Evolutionary conservation across 306 rosid genomes (phyloP).

Genomic region (Quillaja saponaria): DNA sequence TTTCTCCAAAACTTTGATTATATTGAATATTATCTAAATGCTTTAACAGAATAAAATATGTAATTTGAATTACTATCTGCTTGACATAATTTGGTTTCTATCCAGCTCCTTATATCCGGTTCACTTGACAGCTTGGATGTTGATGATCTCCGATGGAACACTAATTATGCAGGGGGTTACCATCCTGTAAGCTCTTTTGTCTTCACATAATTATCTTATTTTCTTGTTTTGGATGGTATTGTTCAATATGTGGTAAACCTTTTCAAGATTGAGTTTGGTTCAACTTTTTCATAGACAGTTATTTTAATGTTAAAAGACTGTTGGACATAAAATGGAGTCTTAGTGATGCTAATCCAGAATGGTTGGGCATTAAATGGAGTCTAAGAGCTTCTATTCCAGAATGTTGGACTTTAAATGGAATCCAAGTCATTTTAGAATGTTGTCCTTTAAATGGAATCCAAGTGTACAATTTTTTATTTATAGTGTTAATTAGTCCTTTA

Average conservation of each 20-base stretch:
- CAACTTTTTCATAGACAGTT: too few species aligned
- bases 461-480: too few species aligned
- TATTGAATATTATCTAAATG: constrained; percentile 1
- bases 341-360: too few species aligned
- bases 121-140: constrained; percentile 97
- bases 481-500: too few species aligned
- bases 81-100: constrained; percentile 34
- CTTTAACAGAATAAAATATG: background rate
- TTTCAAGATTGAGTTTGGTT: background rate
- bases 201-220: constrained; percentile 4
- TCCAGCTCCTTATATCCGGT: constrained; percentile 94
- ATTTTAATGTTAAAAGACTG: background rate
- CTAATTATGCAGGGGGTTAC: constrained; percentile 89
- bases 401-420: too few species aligned
- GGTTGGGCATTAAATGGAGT: too few species aligned
- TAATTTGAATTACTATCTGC: constrained; percentile 25
- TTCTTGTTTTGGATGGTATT: background rate
- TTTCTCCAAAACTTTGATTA: constrained; percentile 2
- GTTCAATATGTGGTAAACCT: background rate
- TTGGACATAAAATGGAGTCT: too few species aligned
- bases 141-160: constrained; percentile 77
- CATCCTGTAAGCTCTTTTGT: constrained; percentile 60
- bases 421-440: too few species aligned
- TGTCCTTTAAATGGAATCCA: too few species aligned
- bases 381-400: too few species aligned